Base-by-base conservation (phyloP, 441 rosid species). In the Melastoma candidum region DNA sequence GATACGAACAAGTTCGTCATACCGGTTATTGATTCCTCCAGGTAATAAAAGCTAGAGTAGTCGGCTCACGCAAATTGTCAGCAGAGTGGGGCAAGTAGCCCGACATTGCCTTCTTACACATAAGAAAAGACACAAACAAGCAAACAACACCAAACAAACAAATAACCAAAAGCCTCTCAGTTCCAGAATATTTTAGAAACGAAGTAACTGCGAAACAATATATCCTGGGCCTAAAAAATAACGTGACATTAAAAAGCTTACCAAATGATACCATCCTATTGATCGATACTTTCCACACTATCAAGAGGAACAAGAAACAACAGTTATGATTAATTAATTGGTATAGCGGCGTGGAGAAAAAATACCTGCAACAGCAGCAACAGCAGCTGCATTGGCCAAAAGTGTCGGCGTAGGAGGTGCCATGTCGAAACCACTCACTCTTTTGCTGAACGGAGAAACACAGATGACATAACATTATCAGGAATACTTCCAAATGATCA, bases 91-190 rank as follows among this genome's bases (percentile, higher is more conserved):
- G 47, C 63, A 67, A 60, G 66, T 47, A 56, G 47, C 63, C 71
- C 66, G 61, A 66, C 41, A 67, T 67, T 67, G 71, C 71, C 71
- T 67, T 67, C 71, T 67, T 56, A 67, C 70, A 59, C 66, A 52
- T 60, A 57, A 39, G 61, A 59, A 59, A 60, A 67, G 26, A 67
- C 59, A 61, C 59, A 67, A 67, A 67, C 71, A 61, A 57, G 58
- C 61, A 57, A 57, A 57, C 71, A 32, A 67, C 65, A 67, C 62
- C 61, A 62, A 67, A 61, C 66, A 67, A 62, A 64, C 66, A 60
- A 64, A 67, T 57, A 66, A 66, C 58, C 61, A 60, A 67, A 61
- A 54, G 54, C 54, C 61, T 51, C 54, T 67, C 63, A 67, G 66
- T 67, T 52, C 26, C 71, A 50, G 48, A 55, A 56, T 61, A 57